Base-by-base conservation (phyloP, 2,329 filamentous ascomycete species). In the Penicillium sp. region DNA sequence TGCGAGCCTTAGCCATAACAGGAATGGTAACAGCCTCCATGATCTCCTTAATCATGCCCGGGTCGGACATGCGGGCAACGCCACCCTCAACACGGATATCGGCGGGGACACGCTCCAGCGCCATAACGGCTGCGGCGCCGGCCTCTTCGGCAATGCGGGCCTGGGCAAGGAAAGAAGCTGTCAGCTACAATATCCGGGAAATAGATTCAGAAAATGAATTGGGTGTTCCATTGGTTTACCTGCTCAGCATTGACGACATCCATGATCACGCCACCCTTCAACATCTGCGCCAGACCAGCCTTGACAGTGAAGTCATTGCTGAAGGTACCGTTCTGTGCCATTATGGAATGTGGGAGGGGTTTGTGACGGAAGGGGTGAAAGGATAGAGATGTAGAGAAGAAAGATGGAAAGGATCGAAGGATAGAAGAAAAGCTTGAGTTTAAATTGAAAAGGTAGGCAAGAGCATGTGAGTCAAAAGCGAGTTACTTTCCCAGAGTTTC, bases 221-320 rank as follows among this genome's bases (percentile, higher is more conserved):
- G 8, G 10, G 11, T 29, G 9, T 5, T 21, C 29, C 14, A 13
- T 26, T 14, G 16, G 47, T 68, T 55, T 74, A 86, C 86, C 80
- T 90, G 93, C 72, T 91, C 90, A 26, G 92, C 90, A 75, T 93
- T 91, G 62, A 96, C 91, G 57, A 98, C 95, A 78, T 99, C 95
- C 95, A 99, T 99, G 79, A 99, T 99, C 64, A 99, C 95, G 70
- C 95, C 95, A 74, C 95, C 95, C 84, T 98, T 97, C 78, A 98
- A 82, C 95, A 99, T 99, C 78, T 96, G 90, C 24, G 95, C 95
- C 63, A 99, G 83, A 58, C 93, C 95, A 53, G 91, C 90, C 85
- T 99, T 99, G 84, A 97, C 88, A 66, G 88, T 88, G 77, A 97
- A 96, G 76, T 86, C 82, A 64, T 81, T 80, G 63, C 77, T 66